phyloP scores from a whole-genome alignment of 140 eudicot genomes.

The Anethum foeniculum region DNA sequence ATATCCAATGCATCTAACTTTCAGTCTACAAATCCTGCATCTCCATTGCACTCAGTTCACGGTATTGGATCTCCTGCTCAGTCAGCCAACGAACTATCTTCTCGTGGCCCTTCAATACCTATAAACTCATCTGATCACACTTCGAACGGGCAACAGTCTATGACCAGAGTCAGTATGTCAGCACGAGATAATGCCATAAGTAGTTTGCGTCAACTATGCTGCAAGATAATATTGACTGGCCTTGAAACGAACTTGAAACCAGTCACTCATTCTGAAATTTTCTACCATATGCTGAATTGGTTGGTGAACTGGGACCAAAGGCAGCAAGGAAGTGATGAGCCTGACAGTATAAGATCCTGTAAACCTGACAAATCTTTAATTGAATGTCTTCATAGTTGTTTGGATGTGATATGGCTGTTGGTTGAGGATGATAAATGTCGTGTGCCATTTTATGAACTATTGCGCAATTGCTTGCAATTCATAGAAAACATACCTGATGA shows the following conservation, averaged over 20 bases:
- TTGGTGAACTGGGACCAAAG: conserved; percentile 73
- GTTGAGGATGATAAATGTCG: conserved; percentile 67
- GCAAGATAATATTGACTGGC: conserved; percentile 52
- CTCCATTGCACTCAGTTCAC: conserved; percentile 61
- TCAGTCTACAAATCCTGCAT: conserved; percentile 72
- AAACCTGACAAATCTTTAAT: conserved; percentile 67
- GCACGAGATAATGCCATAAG: conserved; percentile 42
- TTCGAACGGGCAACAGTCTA: conserved; percentile 25
- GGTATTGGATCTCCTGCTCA: conserved; percentile 56
- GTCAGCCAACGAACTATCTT: conserved; percentile 63
- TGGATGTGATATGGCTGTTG: conserved; percentile 60
- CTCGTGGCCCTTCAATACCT: conserved; percentile 31
- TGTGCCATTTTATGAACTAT: conserved; percentile 71
- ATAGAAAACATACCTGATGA: conserved; percentile 72
- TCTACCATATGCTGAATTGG: conserved; percentile 65
- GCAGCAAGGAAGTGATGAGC: conserved; percentile 62
- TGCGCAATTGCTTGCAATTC: conserved; percentile 67
- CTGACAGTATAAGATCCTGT: conserved; percentile 51
- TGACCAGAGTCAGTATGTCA: conserved; percentile 19
- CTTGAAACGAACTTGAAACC: conserved; percentile 58
- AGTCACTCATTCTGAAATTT: conserved; percentile 57
- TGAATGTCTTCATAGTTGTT: conserved; percentile 74
- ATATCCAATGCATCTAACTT: conserved; percentile 42
- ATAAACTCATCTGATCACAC: conserved; percentile 33
- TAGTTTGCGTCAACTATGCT: conserved; percentile 68